These are phyloP conservation scores for Pterulicium gracile DNA, from an alignment of 1,284 basidiomycete genomes.

Conservation along the genomic window DNA sequence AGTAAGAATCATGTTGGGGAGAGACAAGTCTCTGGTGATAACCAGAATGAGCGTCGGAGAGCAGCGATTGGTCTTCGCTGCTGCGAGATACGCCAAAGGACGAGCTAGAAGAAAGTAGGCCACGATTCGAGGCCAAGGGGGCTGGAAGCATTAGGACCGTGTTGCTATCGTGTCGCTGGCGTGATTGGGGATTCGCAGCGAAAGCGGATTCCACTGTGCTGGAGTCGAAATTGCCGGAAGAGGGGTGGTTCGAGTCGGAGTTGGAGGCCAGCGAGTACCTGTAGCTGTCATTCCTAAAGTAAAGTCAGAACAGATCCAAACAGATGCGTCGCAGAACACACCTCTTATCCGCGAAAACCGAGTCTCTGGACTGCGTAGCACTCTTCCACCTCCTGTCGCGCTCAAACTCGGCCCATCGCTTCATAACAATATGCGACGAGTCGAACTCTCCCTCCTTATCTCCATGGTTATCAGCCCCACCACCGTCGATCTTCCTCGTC, in stretches of 20 bases:
- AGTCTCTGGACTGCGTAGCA: conserved; percentile 78
- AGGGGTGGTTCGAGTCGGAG: conserved; percentile 53
- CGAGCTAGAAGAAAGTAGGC: conserved; percentile 40
- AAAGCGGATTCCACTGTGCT: conserved; percentile 50
- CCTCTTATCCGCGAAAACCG: conserved; percentile 62
- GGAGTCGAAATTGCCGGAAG: conserved; percentile 42
- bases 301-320: conserved; percentile 10
- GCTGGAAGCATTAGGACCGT: conserved; percentile 62
- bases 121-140: conserved; percentile 44
- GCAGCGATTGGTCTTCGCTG: conserved; percentile 51
- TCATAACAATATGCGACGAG: conserved; percentile 95
- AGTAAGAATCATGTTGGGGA: conserved; percentile 35
- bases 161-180: conserved; percentile 55
- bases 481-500: conserved; percentile 80
- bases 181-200: conserved; percentile 19
- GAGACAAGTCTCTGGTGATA: conserved; percentile 50
- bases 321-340: conserved; percentile 23
- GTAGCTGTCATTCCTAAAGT: conserved; percentile 35
- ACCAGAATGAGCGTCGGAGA: conserved; percentile 42
- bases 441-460: conserved; percentile 96
- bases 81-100: conserved; percentile 48
- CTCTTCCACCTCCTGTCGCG: conserved; percentile 89
- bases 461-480: conserved; percentile 63
- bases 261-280: conserved; percentile 72
- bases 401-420: conserved; percentile 98